These are phyloP conservation scores for Pleurotus platypus DNA, from an alignment of 768 basidiomycete genomes.

Conservation along the genomic window DNA sequence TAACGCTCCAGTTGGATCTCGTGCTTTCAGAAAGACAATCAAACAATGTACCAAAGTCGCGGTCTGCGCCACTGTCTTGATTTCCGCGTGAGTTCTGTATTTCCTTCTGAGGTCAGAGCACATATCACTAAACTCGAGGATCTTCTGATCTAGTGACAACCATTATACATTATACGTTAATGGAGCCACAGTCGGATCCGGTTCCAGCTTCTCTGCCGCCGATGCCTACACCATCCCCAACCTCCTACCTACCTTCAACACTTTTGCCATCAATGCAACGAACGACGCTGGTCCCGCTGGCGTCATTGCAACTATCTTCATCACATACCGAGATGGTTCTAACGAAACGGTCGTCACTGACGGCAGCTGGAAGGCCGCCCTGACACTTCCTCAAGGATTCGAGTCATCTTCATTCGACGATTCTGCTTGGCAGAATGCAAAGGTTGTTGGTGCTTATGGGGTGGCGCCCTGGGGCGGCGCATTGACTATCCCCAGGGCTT, in stretches of 20 bases:
- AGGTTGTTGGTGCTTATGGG: neutral
- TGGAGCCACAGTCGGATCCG: conserved; percentile 19
- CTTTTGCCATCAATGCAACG: conserved; percentile 25
- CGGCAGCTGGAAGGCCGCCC: conserved; percentile 18
- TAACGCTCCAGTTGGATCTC: neutral
- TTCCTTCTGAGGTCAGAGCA: neutral
- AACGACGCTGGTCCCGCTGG: conserved; percentile 25
- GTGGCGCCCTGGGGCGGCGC: no score
- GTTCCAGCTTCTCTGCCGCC: conserved; percentile 15
- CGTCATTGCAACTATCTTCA: conserved; percentile 17
- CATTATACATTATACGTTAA: conserved; percentile 25
- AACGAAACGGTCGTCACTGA: conserved; percentile 16
- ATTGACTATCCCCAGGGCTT: no score
- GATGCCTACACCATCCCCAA: conserved; percentile 17
- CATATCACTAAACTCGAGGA: neutral
- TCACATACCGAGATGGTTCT: conserved; percentile 20
- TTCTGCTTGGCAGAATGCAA: neutral
- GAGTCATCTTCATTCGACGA: neutral
- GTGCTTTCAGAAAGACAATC: neutral
- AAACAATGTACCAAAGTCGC: neutral
- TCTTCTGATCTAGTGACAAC: conserved; percentile 9
- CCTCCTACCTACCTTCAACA: conserved; percentile 14
- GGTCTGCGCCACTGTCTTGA: conserved; percentile 3
- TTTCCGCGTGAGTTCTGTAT: neutral
- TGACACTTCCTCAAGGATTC: conserved; percentile 12